Evolutionary conservation across 1,284 basidiomycete genomes (phyloP).

Genomic region (Ganoderma lucidum): DNA sequence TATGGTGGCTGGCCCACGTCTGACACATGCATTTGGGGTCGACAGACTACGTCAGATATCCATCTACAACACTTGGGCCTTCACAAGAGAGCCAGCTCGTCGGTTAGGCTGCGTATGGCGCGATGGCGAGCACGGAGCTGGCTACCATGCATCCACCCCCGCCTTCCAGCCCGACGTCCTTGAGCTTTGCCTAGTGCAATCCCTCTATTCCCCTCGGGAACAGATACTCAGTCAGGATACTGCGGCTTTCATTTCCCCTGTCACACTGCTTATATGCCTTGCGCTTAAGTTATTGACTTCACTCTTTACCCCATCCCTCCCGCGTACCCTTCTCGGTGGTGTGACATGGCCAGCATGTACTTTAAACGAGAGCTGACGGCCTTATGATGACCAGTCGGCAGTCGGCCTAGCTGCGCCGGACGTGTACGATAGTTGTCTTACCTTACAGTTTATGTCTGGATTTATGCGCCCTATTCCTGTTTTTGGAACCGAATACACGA

Average conservation of each 20-base stretch:
- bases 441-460: background rate
- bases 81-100: constrained; percentile 7
- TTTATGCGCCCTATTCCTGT: background rate
- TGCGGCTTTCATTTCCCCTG: constrained; percentile 6
- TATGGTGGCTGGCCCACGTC: constrained; percentile 19
- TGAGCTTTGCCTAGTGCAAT: background rate
- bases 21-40: constrained; percentile 14
- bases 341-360: constrained; percentile 7
- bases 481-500: background rate
- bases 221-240: constrained; percentile 1
- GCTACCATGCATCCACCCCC: background rate
- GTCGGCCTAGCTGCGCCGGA: constrained; percentile 7
- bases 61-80: constrained; percentile 14
- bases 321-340: background rate
- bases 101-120: constrained; percentile 1
- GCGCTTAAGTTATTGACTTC: constrained; percentile 32
- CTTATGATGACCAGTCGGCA: background rate
- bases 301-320: constrained; percentile 8
- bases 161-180: background rate
- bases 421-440: constrained; percentile 11
- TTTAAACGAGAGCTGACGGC: constrained; percentile 4
- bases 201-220: background rate
- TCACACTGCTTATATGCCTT: constrained; percentile 15
- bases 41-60: constrained; percentile 66
- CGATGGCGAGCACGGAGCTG: background rate